Evolutionary conservation across 1,139 yeast genomes (phyloP).

Genomic region (Taphrina pruni): DNA sequence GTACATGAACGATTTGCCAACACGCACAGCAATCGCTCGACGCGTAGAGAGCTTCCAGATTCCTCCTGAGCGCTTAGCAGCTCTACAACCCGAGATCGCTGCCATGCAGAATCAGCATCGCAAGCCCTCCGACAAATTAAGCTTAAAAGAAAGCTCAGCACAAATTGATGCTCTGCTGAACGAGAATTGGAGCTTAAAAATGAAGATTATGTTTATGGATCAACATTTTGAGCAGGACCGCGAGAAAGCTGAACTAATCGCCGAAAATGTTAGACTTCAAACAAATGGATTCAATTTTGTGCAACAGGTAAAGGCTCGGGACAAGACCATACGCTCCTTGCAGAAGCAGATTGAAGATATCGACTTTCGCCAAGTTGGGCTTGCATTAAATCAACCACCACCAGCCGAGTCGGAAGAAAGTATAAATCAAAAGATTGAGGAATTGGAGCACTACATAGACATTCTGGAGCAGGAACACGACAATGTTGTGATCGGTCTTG

Average conservation of each 20-base stretch:
- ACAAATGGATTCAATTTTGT: constrained; percentile 34
- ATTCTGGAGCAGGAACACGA: constrained; percentile 20
- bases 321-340: constrained; percentile 20
- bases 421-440: constrained; percentile 3
- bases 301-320: constrained; percentile 25
- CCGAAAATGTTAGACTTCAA: constrained; percentile 30
- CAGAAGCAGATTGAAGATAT: constrained; percentile 24
- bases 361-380: constrained; percentile 5
- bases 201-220: constrained; percentile 39
- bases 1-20: constrained; percentile 28
- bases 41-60: constrained; percentile 38
- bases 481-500: background rate
- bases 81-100: constrained; percentile 30
- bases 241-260: constrained; percentile 32
- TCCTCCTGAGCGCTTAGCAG: constrained; percentile 39
- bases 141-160: constrained; percentile 36
- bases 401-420: background rate
- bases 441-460: constrained; percentile 23
- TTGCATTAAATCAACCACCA: background rate
- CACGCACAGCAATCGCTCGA: constrained; percentile 27
- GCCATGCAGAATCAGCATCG: constrained; percentile 23
- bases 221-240: constrained; percentile 37
- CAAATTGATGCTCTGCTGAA: constrained; percentile 35
- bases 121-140: constrained; percentile 24
- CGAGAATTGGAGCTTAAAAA: constrained; percentile 35